Base-by-base conservation (phyloP, 2,329 filamentous ascomycete genomes). In the Colletotrichum sp. region DNA sequence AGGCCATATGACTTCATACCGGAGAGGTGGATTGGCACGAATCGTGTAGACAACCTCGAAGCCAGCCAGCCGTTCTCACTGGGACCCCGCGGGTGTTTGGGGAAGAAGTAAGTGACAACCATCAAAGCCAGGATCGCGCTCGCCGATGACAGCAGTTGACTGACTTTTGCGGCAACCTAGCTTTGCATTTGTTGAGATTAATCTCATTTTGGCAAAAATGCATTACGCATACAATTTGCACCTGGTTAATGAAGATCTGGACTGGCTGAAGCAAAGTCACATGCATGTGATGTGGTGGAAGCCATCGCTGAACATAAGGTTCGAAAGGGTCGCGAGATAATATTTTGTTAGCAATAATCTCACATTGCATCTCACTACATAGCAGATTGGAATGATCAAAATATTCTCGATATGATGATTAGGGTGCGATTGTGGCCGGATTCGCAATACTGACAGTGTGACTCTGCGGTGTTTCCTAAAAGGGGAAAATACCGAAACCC, bases 151-250 rank as follows among this genome's bases (percentile, higher is more conserved):
- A n/a, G 29, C 19, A 13, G 29, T 19, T 34, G 11, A 30, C 29
- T 27, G 7, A 49, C 49, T 12, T 15, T 25, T 55, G 11, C 25
- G 69, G 63, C 34, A 52, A 52, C 6, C 36, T 70, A 81, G 81
- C 75, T 80, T 84, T 29, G 86, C 86, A 1, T 83, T 81, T 57
- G 80, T 86, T 55, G 84, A 87, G 76, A 81, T 87, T 78, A 80
- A 81, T 12, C 76, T 85, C 7, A 80, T 86, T 15, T 65, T 88
- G 16, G 81, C 84, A 2, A 87, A 86, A 77, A 76, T 87, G 34
- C 30, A 86, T 7, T 87, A 77, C 69, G 77, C 74, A 11, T 88
- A 85, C 73, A 84, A 88, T 64, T 61, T 87, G 57, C 81, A 85
- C 75, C 78, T 85, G 61, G 75, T 84, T 2, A 77, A 81, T 55